Base-by-base conservation (phyloP, 2,329 filamentous ascomycete species). In the Alternaria arborescens region DNA sequence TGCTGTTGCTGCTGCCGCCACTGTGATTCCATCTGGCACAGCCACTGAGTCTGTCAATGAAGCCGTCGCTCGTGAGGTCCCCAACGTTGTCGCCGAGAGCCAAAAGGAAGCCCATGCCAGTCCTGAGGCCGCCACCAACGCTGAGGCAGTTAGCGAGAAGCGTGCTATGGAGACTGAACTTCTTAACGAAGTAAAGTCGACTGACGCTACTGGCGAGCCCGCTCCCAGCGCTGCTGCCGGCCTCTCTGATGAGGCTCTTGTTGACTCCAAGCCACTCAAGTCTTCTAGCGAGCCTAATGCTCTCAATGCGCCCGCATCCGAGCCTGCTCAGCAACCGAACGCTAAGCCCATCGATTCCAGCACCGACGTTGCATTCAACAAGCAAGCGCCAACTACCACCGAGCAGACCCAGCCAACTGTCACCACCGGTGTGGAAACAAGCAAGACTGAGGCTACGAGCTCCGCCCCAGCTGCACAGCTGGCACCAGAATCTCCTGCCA, bases 101-200 rank as follows among this genome's bases (percentile, higher is more conserved):
- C 89, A 93, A 73, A 82, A 87, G 69, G 85, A 88, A 74, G 89
- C 90, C 11, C 79, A 87, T 58, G 82, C 82, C 41, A 81, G 82
- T 18, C 86, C 89, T 11, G 90, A 92, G 75, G 89, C 91, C 26
- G 88, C 88, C 69, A 88, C 84, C 34, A 82, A 87, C 55, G 80
- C 86, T 32, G 82, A 85, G 52, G 89, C 90, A 71, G 89, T 93
- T 8, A 78, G 83, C 67, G 90, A 91, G 73, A 93, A 93, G 86
- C 87, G 85, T 56, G 82, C 84, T 55, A 84, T 92, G 7, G 91
- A 93, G 80, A 81, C 86, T 24, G 90, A 97, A 80, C 83, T 96
- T 11, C 82, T 93, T 10, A 32, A 52, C 6, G 54, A 61, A 22
- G 53, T 58, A 4, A 57, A 57, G 47, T 18, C 58, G 14, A 47